Conservation (phyloP, 2,329 filamentous ascomycete species). For the Macrophomina tecta region DNA sequence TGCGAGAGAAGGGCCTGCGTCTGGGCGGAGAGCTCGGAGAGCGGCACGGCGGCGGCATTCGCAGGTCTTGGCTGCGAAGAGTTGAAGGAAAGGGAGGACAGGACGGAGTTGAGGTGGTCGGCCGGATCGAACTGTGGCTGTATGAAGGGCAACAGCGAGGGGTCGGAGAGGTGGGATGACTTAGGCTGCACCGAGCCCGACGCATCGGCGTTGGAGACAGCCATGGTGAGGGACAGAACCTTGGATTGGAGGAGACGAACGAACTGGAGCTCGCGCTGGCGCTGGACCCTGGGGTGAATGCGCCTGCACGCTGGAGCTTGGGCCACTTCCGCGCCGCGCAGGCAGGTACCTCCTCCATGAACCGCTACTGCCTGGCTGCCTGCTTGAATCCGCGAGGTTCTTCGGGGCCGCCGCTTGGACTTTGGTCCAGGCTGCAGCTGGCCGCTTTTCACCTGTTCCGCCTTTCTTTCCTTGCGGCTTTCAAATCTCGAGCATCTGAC, state of each 20-base stretch:
- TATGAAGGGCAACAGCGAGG: conserved; percentile 76
- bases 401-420: not conserved
- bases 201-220: not conserved
- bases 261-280: no score
- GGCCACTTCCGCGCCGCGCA: not conserved
- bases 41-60: conserved; percentile 58
- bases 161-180: conserved; percentile 69
- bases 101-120: conserved; percentile 79
- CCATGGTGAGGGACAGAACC: conserved; percentile 3
- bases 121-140: conserved; percentile 79
- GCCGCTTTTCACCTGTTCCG: no score
- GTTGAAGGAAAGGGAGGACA: conserved; percentile 69
- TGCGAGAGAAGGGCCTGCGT: conserved; percentile 86
- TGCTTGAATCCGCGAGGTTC: not conserved
- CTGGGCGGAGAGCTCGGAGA: conserved; percentile 79
- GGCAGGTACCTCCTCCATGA: not conserved
- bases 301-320: not conserved
- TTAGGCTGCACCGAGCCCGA: conserved; percentile 31
- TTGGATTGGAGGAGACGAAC: not conserved
- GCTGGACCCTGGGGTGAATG: not conserved
- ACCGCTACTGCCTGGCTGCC: not conserved
- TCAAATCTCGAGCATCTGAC: not conserved
- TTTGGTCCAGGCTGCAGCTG: not conserved
- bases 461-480: not conserved
- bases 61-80: conserved; percentile 42